Conservation (phyloP, 2,329 filamentous ascomycete genomes). For the Colletotrichum sansevieriae region DNA sequence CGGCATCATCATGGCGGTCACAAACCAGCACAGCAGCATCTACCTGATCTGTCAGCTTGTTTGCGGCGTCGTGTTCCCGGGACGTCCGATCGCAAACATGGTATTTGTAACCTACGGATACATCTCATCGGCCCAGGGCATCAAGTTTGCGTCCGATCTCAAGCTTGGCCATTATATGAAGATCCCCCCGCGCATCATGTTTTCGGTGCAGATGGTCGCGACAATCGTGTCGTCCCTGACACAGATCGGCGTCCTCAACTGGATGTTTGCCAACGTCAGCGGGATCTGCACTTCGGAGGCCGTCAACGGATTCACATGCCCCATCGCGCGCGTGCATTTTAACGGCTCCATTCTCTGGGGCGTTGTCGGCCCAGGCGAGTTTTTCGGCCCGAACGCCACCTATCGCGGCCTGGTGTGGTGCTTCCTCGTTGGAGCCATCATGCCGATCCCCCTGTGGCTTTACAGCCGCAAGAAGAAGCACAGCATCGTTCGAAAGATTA, state of each 20-base stretch:
- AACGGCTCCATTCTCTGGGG: slow-evolving; percentile 93
- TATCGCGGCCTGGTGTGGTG: slow-evolving; percentile 86
- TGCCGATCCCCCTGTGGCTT: slow-evolving; percentile 81
- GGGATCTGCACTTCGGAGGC: slow-evolving; percentile 83
- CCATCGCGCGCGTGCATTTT: slow-evolving; percentile 89
- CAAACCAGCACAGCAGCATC: slow-evolving; percentile 88
- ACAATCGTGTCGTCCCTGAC: slow-evolving; percentile 83
- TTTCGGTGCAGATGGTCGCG: slow-evolving; percentile 82
- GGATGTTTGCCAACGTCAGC: slow-evolving; percentile 86
- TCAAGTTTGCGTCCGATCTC: slow-evolving; percentile 89
- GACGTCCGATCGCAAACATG: slow-evolving; percentile 91
- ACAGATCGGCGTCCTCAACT: slow-evolving; percentile 88
- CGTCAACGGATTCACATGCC: slow-evolving; percentile 90
- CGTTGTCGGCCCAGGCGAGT: slow-evolving; percentile 84
- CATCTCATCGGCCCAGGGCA: slow-evolving; percentile 88
- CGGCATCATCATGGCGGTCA: slow-evolving; percentile 93
- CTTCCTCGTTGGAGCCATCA: slow-evolving; percentile 81
- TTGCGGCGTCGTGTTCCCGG: slow-evolving; percentile 85
- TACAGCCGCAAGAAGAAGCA: slow-evolving; percentile 71
- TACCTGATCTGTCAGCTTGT: slow-evolving; percentile 90
- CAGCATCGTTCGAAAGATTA: slow-evolving; percentile 80
- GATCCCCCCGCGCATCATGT: slow-evolving; percentile 83
- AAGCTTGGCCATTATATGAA: slow-evolving; percentile 93
- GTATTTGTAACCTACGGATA: slow-evolving; percentile 94
- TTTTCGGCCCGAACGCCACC: slow-evolving; percentile 82